Percentiles rank a stretch among this genome's conserved stretches.
phyloP scores from a whole-genome alignment of 768 basidiomycete genomes.

The Boletus vermiculosoides region DNA sequence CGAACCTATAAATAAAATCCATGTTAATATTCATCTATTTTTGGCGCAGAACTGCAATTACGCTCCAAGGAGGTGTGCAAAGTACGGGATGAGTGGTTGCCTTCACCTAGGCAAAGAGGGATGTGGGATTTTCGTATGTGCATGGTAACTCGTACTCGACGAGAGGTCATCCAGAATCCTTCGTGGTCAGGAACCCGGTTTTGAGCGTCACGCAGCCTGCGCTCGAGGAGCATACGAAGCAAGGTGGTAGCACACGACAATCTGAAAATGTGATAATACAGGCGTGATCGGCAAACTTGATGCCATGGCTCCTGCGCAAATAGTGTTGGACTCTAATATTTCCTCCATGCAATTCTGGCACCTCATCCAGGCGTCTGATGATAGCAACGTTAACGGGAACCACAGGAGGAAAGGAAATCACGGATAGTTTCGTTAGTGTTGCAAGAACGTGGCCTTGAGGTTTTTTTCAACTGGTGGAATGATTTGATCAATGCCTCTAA shows the following conservation, averaged over 20 bases:
- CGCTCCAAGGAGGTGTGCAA: not conserved
- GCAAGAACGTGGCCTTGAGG: conserved; percentile 14
- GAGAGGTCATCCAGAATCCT: not conserved
- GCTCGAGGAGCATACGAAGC: not conserved
- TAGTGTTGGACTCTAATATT: conserved; percentile 20
- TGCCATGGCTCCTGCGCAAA: conserved; percentile 5
- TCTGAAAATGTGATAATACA: conserved; percentile 19
- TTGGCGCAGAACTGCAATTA: not conserved
- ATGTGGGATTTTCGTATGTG: not conserved
- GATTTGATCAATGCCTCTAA: conserved; percentile 4
- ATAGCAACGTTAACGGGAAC: conserved; percentile 16
- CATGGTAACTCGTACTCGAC: not conserved
- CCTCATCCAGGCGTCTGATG: conserved; percentile 23
- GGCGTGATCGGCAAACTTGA: conserved; percentile 21
- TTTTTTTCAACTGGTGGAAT: conserved; percentile 6
- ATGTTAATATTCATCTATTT: not conserved
- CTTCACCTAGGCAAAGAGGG: not conserved
- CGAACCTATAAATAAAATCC: not conserved
- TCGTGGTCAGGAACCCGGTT: not conserved
- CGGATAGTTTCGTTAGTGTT: conserved; percentile 15
- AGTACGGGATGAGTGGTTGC: not conserved
- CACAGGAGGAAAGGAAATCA: conserved; percentile 1
- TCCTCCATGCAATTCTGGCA: conserved; percentile 20
- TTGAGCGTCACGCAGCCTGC: not conserved
- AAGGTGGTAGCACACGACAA: not conserved